These are phyloP conservation scores for Polychaeton citri DNA, from an alignment of 2,329 filamentous ascomycete species.

Conservation along the genomic window DNA sequence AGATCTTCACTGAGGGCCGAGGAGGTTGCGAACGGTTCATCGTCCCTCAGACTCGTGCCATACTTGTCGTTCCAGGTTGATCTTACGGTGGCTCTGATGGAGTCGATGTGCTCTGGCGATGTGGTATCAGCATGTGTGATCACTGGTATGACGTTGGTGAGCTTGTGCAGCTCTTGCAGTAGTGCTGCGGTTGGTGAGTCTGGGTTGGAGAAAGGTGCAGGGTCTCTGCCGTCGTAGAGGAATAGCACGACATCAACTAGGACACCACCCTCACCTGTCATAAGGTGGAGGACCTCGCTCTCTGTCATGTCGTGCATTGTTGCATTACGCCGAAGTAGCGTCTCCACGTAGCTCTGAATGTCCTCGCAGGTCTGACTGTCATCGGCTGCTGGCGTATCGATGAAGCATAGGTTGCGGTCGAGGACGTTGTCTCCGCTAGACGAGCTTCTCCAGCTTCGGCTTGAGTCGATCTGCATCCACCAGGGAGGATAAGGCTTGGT, in stretches of 20 bases:
- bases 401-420: constrained; percentile 86
- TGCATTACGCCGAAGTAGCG: constrained; percentile 50
- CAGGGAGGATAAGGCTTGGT: constrained; percentile 63
- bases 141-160: constrained; percentile 77
- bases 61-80: background rate
- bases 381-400: constrained; percentile 63
- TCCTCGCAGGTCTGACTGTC: constrained; percentile 30
- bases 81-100: background rate
- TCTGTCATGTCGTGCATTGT: constrained; percentile 51
- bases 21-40: constrained; percentile 58
- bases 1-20: constrained; percentile 57
- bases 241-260: constrained; percentile 81
- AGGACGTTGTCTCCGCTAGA: constrained; percentile 65
- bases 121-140: constrained; percentile 61
- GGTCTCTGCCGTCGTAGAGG: constrained; percentile 43
- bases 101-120: background rate
- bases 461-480: constrained; percentile 71
- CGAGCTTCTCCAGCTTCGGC: constrained; percentile 47
- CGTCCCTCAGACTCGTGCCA: background rate
- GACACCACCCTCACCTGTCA: constrained; percentile 70
- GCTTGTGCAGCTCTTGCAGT: constrained; percentile 38
- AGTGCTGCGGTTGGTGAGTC: constrained; percentile 16
- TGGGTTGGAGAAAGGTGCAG: constrained; percentile 29
- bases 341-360: constrained; percentile 51
- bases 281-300: constrained; percentile 58